phyloP scores from a whole-genome alignment of 768 basidiomycete genomes.

The Pleurotus cornucopiae region DNA sequence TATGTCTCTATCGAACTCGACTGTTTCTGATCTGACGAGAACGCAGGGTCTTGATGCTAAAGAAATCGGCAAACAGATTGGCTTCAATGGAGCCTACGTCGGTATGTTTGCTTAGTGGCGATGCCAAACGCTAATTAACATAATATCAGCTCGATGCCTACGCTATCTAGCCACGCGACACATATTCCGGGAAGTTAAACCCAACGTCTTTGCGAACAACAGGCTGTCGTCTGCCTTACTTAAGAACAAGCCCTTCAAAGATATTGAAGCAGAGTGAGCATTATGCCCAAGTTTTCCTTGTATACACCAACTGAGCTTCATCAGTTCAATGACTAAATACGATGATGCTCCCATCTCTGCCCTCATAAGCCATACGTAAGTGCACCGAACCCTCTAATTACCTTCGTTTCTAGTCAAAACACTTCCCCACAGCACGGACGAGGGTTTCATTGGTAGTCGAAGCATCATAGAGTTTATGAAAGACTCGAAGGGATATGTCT shows the following conservation, averaged over 20 bases:
- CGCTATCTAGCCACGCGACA: constrained; percentile 34
- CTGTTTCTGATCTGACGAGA: neutral
- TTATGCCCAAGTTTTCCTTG: neutral
- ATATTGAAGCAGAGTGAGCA: constrained; percentile 22
- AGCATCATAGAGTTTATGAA: constrained; percentile 16
- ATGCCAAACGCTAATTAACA: neutral
- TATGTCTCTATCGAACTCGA: constrained; percentile 7
- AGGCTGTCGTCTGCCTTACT: constrained; percentile 30
- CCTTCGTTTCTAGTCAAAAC: neutral
- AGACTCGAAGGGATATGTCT: constrained; percentile 9
- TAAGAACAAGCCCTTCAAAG: constrained; percentile 23
- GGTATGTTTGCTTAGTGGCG: constrained; percentile 17
- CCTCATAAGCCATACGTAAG: neutral
- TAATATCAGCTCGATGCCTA: constrained; percentile 26
- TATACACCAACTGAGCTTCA: neutral
- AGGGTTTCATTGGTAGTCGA: constrained; percentile 15
- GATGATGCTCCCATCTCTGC: neutral
- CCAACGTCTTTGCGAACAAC: constrained; percentile 35
- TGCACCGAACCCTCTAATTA: neutral
- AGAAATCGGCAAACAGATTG: constrained; percentile 26
- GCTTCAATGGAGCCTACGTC: constrained; percentile 25
- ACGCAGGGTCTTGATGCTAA: constrained; percentile 28
- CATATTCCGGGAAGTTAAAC: constrained; percentile 31
- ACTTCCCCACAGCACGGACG: constrained; percentile 13
- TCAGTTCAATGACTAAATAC: constrained; percentile 1